phyloP scores from a whole-genome alignment of 2,329 filamentous ascomycete genomes.

The Venturia carpophila region DNA sequence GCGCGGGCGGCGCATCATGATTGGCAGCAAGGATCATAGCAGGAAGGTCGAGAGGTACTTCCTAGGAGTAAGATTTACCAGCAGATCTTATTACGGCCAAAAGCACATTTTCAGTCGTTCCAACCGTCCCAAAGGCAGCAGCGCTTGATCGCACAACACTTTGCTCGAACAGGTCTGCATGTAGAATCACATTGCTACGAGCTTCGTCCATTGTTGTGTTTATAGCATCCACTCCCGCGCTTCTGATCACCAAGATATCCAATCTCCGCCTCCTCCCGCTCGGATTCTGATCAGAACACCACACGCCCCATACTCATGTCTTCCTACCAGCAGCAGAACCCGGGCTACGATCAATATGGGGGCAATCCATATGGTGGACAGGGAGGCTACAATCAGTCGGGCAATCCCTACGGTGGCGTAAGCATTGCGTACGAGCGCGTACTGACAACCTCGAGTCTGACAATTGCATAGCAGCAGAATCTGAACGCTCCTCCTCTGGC shows the following conservation, averaged over 20 bases:
- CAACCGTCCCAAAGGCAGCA: background rate
- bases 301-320: background rate
- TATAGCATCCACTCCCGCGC: background rate
- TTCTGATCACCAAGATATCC: background rate
- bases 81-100: background rate
- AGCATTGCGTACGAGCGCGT: constrained; percentile 22
- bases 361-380: constrained; percentile 54
- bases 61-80: background rate
- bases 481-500: constrained; percentile 24
- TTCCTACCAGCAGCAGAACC: constrained; percentile 8
- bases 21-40: background rate
- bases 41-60: background rate
- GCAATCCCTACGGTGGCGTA: constrained; percentile 28
- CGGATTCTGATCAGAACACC: background rate
- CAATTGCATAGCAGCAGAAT: constrained; percentile 15
- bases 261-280: background rate
- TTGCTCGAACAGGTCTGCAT: background rate
- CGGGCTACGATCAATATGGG: constrained; percentile 46
- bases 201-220: background rate
- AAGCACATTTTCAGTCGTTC: background rate
- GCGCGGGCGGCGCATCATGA: too few relatives aligned
- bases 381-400: constrained; percentile 35
- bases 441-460: constrained; percentile 18
- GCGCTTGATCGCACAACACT: background rate
- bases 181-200: background rate